phyloP scores from a whole-genome alignment of 306 rosid genomes.

The Casuarina equisetifolia region DNA sequence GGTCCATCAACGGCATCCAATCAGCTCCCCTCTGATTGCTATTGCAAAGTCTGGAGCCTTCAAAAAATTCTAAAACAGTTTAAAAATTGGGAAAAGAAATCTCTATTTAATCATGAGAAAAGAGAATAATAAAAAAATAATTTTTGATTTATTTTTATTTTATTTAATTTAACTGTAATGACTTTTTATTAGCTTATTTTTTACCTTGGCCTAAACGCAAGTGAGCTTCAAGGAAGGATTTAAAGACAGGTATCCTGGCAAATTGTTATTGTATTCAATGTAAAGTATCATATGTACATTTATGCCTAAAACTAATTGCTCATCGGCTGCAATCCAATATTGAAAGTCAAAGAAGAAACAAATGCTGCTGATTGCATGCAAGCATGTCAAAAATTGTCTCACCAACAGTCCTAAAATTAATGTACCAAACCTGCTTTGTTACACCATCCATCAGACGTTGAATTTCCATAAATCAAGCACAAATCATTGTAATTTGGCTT shows the following conservation, averaged over 20 bases:
- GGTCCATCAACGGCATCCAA: conserved; percentile 55
- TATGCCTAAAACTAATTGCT: background rate
- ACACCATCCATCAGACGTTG: conserved; percentile 25
- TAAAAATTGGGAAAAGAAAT: background rate
- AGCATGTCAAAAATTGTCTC: conserved; percentile 19
- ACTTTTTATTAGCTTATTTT: no score
- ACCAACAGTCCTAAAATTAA: conserved; percentile 30
- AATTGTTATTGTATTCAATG: background rate
- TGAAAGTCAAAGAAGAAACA: background rate
- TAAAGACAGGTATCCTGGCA: background rate
- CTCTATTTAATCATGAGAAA: background rate
- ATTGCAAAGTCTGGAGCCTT: conserved; percentile 36
- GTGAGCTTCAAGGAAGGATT: background rate
- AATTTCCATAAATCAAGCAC: conserved; percentile 57
- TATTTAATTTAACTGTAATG: no score
- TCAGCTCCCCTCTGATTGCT: conserved; percentile 33
- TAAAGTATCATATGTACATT: background rate
- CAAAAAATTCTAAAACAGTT: conserved; percentile 15
- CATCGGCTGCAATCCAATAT: background rate
- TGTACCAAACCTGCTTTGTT: conserved; percentile 24
- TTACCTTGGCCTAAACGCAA: background rate
- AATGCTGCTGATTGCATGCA: background rate
- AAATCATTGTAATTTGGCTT: conserved; percentile 52
- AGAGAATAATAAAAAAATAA: background rate
- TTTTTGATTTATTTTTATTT: background rate